These are phyloP conservation scores for Tothia fuscella DNA, from an alignment of 2,329 filamentous ascomycete species.

Conservation along the genomic window DNA sequence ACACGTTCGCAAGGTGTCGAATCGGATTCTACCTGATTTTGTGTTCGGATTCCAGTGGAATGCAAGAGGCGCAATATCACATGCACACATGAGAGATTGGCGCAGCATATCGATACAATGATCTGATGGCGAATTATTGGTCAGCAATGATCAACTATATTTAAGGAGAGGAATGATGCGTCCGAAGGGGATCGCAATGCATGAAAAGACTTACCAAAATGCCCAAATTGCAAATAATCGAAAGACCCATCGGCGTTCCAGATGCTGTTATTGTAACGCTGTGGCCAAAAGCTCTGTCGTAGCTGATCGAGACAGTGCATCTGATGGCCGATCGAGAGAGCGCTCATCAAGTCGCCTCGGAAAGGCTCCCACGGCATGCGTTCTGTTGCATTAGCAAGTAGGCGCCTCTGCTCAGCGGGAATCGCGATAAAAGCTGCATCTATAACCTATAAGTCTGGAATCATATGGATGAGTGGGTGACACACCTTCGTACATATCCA, in stretches of 20 bases:
- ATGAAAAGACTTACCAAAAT: too few relatives aligned
- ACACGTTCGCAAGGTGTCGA: neutral
- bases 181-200: too few relatives aligned
- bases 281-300: neutral
- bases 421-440: neutral
- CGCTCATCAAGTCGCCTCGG: conserved; percentile 4
- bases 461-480: neutral
- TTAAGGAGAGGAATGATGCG: too few relatives aligned
- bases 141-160: too few relatives aligned
- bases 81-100: neutral
- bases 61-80: neutral
- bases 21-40: neutral
- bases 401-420: neutral
- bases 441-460: neutral
- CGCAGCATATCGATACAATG: neutral
- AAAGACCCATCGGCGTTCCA: neutral
- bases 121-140: too few relatives aligned
- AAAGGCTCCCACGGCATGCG: neutral
- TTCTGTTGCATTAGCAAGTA: neutral
- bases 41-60: too few relatives aligned
- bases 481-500: neutral
- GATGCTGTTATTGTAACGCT: conserved; percentile 1
- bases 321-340: conserved; percentile 8
- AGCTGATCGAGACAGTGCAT: neutral
- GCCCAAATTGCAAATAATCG: neutral